Conservation (phyloP, 2,329 filamentous ascomycete genomes). For the Neocatenulostroma microsporum region DNA sequence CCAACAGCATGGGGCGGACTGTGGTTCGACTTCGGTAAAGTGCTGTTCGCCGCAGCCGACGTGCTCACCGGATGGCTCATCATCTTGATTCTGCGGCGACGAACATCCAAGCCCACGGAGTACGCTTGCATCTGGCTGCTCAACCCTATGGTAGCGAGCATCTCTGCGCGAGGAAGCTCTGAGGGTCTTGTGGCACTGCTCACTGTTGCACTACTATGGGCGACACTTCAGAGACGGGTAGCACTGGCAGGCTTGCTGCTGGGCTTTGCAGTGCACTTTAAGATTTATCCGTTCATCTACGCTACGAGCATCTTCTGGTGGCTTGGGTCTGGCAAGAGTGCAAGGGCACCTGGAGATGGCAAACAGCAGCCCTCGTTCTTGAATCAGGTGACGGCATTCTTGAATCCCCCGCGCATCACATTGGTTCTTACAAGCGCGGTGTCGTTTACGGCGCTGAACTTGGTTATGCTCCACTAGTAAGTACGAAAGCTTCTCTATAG, state of each 20-base stretch:
- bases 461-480: constrained; percentile 68
- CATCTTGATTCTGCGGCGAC: constrained; percentile 42
- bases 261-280: constrained; percentile 86
- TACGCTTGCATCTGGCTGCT: constrained; percentile 87
- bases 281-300: constrained; percentile 98
- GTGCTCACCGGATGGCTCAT: constrained; percentile 77
- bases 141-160: constrained; percentile 97
- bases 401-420: constrained; percentile 40
- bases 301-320: constrained; percentile 73
- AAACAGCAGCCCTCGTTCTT: too few species aligned
- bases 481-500: constrained; percentile 24
- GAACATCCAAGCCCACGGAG: constrained; percentile 51
- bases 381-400: constrained; percentile 9
- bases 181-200: constrained; percentile 83
- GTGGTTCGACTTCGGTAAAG: constrained; percentile 80
- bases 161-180: constrained; percentile 88
- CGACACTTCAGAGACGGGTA: constrained; percentile 57
- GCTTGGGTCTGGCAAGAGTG: too few species aligned
- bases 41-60: constrained; percentile 76
- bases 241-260: constrained; percentile 64
- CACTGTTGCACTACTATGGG: constrained; percentile 76
- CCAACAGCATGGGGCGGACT: constrained; percentile 60
- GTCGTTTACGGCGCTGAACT: constrained; percentile 68
- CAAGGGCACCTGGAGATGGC: too few species aligned
- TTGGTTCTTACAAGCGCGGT: constrained; percentile 58